These are phyloP conservation scores for Gastrolobium villosum DNA, from an alignment of 306 rosid species.

Conservation along the genomic window DNA sequence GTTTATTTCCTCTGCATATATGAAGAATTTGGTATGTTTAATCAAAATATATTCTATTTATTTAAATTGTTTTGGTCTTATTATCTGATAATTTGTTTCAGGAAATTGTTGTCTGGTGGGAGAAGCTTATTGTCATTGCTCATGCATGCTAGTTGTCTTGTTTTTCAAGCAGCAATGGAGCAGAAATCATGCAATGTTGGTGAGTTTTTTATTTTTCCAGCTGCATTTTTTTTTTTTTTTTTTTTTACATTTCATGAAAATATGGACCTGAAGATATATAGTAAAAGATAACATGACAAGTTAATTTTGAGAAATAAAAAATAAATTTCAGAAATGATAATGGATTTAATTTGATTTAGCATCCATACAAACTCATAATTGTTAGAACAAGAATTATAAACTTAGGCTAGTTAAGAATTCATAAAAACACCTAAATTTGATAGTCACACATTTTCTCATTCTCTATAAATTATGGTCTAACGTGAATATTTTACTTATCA, in stretches of 20 bases:
- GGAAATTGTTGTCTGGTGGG: not conserved
- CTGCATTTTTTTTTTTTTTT: no score
- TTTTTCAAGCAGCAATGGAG: no score
- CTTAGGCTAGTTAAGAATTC: not conserved
- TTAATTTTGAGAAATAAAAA: not conserved
- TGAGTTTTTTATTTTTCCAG: no score
- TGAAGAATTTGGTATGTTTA: no score
- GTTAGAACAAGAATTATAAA: not conserved
- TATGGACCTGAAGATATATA: no score
- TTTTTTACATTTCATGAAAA: no score
- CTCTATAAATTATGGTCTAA: not conserved
- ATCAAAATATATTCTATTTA: no score
- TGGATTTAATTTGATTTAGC: not conserved
- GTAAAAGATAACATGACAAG: not conserved
- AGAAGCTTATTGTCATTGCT: no score
- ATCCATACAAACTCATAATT: not conserved
- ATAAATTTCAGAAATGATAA: not conserved
- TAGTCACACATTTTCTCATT: not conserved
- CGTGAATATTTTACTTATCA: not conserved
- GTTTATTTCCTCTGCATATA: no score
- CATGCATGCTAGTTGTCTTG: no score
- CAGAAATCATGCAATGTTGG: no score
- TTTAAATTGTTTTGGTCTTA: not conserved
- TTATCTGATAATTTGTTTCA: not conserved
- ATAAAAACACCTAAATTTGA: not conserved